Evolutionary conservation across 371 early-diverging fungal species (phyloP), one percentile per base, ranked within the genome.

Genomic region (Zancudomyces culisetae): DNA sequence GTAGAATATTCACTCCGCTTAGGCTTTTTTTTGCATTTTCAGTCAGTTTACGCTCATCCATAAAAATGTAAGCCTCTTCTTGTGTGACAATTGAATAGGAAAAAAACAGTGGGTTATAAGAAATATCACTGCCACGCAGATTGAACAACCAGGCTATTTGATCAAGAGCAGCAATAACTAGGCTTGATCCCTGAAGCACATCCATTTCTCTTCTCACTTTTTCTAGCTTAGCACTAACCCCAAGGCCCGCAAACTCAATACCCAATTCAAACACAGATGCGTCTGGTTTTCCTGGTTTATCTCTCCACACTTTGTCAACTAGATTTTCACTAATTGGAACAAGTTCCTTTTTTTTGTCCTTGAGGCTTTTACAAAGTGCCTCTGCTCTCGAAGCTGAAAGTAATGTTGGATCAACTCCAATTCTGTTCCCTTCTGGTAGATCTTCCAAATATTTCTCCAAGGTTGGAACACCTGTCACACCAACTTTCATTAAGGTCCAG

Each of bases 141-240:
- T 98, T 98, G 62, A 93, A 87, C 46, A 99, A 68, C 98, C 98
- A 92, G 21, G 89, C 90, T 50, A 90, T 74, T 65, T 93, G 98
- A 68, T 93, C 96, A 52, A 91, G 71, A 2, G 82, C 89, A 15
- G 87, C 77, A 2, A 90, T 78, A 19, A 85, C 79, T 35, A 84
- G 71, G 28, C 88, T 90, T 52, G 74, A 75, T 12, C 62, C 70
- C 12, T 78, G 65, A 58, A 78, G 74, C 19, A 74, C 70, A 42
- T 66, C 66, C 29, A 77, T 62, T 51, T 68, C 63, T 45, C 72
- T 68, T 23, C 81, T 79, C 29, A 81, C 63, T 20, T 70, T 66
- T 19, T 54, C 57, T n/a, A 85, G 64, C 66, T 86, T 86, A 42
- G 70, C 75, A 12, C 57, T 45, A 55, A 50, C 53, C 20, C 50